A percentile compares a stretch with the other conserved stretches of the same genome.
These are phyloP conservation scores for Hypoxylon lienhwacheense DNA, from an alignment of 495 filamentous ascomycete species.

Conservation along the genomic window DNA sequence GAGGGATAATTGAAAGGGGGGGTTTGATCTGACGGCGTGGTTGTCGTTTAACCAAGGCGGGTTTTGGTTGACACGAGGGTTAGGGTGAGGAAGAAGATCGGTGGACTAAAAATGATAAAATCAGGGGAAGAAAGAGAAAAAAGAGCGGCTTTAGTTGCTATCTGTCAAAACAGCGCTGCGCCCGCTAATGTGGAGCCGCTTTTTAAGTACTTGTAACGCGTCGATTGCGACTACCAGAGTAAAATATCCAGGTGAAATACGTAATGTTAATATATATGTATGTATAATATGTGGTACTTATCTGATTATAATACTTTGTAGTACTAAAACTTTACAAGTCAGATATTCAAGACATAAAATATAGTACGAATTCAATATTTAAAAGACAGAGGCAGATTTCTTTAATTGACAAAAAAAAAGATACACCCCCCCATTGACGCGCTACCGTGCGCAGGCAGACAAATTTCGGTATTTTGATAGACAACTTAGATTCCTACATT, in stretches of 20 bases:
- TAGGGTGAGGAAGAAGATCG: constrained; percentile 27
- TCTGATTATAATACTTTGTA: background rate
- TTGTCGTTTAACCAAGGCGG: constrained; percentile 20
- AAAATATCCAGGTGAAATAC: no score
- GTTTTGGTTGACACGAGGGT: constrained; percentile 25
- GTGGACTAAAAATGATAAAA: constrained; percentile 20
- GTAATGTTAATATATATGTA: no score
- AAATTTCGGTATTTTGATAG: background rate
- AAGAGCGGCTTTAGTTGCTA: constrained; percentile 9
- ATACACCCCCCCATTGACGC: no score
- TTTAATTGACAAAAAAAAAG: constrained; percentile 21
- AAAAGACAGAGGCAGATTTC: no score
- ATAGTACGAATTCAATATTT: no score
- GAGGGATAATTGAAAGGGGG: background rate
- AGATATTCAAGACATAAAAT: background rate
- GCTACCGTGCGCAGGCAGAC: constrained; percentile 18
- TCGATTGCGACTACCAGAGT: constrained; percentile 29
- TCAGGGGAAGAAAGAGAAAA: constrained; percentile 33
- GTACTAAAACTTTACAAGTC: no score
- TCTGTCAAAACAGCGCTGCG: constrained; percentile 33
- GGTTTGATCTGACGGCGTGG: constrained; percentile 7
- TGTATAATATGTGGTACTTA: background rate
- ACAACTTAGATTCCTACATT: background rate
- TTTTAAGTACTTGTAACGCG: constrained; percentile 23
- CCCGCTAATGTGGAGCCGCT: constrained; percentile 23